A percentile compares a stretch with the other conserved stretches of the same genome.
Conservation (phyloP, 257 asterid species). For the Thymus quinquecostatus region DNA sequence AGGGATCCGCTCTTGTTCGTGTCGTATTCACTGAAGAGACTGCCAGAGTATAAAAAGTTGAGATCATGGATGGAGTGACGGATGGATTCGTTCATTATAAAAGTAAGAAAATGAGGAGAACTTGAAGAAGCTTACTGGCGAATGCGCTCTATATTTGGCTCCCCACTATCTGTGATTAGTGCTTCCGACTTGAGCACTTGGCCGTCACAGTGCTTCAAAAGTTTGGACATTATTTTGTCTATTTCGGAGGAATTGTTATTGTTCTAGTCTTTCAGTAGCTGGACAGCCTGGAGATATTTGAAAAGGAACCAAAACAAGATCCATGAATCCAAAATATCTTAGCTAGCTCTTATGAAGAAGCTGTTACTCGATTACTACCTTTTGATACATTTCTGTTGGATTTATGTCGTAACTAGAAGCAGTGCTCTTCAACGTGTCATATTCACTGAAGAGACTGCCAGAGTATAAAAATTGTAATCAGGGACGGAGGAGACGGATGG, state of each 20-base stretch:
- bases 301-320: background rate
- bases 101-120: no score
- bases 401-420: conserved; percentile 22
- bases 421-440: no score
- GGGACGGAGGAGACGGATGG: no score
- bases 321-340: no score
- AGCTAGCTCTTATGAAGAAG: background rate
- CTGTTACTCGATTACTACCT: conserved; percentile 30
- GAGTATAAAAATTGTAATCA: no score
- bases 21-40: conserved; percentile 47
- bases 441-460: no score
- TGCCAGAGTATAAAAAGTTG: no score
- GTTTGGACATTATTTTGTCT: conserved; percentile 48
- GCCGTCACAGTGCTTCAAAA: conserved; percentile 51
- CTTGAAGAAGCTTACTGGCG: conserved; percentile 34
- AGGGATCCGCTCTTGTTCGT: conserved; percentile 32
- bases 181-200: conserved; percentile 42
- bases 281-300: conserved; percentile 39
- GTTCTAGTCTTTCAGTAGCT: conserved; percentile 44
- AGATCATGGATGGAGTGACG: no score
- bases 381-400: conserved; percentile 35
- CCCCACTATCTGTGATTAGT: conserved; percentile 51
- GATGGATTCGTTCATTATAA: background rate
- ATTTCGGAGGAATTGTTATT: conserved; percentile 38
- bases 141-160: conserved; percentile 51